Base-by-base conservation (phyloP, 1,139 yeast species). In the Yamadazyma trypodendri region DNA sequence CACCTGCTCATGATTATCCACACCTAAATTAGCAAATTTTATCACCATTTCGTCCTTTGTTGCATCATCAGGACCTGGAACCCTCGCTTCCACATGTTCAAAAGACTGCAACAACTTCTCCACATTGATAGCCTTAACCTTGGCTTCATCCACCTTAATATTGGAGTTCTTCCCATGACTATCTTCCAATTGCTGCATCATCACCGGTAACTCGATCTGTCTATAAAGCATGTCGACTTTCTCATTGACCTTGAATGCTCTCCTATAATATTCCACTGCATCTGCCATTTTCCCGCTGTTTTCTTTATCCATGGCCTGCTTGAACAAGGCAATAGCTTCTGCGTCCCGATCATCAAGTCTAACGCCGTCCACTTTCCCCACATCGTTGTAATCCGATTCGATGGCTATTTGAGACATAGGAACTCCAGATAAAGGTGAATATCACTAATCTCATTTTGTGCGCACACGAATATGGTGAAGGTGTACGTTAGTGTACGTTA, bases 221-320 rank as follows among this genome's bases (percentile, higher is more conserved):
- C 95, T 66, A 56, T 87, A 87, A 17, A 78, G 59, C 41, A 73
- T 62, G 52, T 89, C 96, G 5, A 88, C 89, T 37, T 72, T 72
- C 4, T 77, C 83, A 55, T 84, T 79, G 23, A 79, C 46, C 57
- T 72, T 80, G 56, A 81, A 77, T 0, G 96, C 96, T 44, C 72
- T 72, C 41, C 96, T 67, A 61, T 89, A 89, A 44, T 65, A 72
- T 31, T 69, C 75, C 25, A 87, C 80, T 0, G 97, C 96, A 52
- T 88, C 96, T 4, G 86, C 72, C 77, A 89, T 72, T 42, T 79
- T 68, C 0, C 96, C 96, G 36, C 71, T 75, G 20, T 76, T 65
- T 59, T 89, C 97, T 50, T 80, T 81, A 37, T 75, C 79, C 0
- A 82, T 77, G 1, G 90, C 97, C 37, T 66, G 61, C 50, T 84